Evolutionary conservation across 805 yeast genomes (phyloP).

Genomic region (Ogataea philodendri): DNA sequence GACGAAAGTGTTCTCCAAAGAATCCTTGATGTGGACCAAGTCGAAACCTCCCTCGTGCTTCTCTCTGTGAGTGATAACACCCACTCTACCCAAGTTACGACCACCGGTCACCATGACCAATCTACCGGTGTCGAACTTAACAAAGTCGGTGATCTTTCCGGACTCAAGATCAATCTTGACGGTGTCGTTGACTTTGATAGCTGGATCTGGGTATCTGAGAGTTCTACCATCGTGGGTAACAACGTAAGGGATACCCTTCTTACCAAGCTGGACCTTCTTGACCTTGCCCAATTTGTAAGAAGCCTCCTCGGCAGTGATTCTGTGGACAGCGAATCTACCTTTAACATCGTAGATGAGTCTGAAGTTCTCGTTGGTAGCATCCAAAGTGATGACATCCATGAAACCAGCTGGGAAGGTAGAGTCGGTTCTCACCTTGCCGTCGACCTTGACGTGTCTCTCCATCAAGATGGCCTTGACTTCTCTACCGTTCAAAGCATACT

Average conservation of each 20-base stretch:
- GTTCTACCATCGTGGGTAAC: slow-evolving; percentile 99
- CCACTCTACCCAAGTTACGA: slow-evolving; percentile 97
- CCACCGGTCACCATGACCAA: slow-evolving; percentile 95
- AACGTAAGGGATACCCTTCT: slow-evolving; percentile 96
- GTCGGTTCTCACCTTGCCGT: slow-evolving; percentile 99
- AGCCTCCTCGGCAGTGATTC: slow-evolving; percentile 98
- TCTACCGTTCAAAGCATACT: slow-evolving; percentile 98
- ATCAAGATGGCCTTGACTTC: slow-evolving; percentile 97
- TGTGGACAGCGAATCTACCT: slow-evolving; percentile 99
- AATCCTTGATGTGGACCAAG: slow-evolving; percentile 93
- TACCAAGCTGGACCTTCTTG: slow-evolving; percentile 97
- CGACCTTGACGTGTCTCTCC: slow-evolving; percentile 98
- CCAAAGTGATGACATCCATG: slow-evolving; percentile 97
- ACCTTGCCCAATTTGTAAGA: slow-evolving; percentile 97
- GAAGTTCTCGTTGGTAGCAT: slow-evolving; percentile 99
- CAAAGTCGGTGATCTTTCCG: slow-evolving; percentile 87
- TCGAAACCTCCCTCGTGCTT: slow-evolving; percentile 98
- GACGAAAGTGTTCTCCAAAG: slow-evolving; percentile 91
- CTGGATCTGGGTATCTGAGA: slow-evolving; percentile 98
- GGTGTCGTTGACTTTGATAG: slow-evolving; percentile 94
- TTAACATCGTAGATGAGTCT: slow-evolving; percentile 97
- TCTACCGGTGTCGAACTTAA: slow-evolving; percentile 91
- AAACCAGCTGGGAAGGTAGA: slow-evolving; percentile 98
- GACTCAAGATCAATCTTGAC: slow-evolving; percentile 95
- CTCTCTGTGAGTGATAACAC: slow-evolving; percentile 94